A percentile compares a stretch with the other conserved stretches of the same genome.
phyloP scores from a whole-genome alignment of 208 protist species.

The Trypanosoma mega region DNA sequence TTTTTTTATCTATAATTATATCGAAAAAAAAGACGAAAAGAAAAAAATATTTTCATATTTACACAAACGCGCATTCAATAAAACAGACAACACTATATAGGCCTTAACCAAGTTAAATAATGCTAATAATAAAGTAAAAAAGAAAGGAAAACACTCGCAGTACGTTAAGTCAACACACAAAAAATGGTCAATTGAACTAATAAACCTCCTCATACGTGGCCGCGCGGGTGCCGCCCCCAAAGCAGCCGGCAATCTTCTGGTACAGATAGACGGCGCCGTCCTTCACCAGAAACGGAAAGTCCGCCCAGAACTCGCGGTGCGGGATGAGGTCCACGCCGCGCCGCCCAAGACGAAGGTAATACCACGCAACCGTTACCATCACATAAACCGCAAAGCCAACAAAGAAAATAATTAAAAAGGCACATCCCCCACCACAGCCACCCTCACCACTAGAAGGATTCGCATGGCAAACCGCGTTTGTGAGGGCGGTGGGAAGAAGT shows the following conservation, averaged over 20 bases:
- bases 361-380: slow-evolving; percentile 15
- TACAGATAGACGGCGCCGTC: slow-evolving; percentile 26
- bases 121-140: neutral
- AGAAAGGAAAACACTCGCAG: neutral
- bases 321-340: slow-evolving; percentile 27
- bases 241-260: slow-evolving; percentile 12
- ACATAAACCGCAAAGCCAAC: slow-evolving; percentile 20
- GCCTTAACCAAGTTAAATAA: no score
- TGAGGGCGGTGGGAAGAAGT: slow-evolving; percentile 9
- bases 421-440: slow-evolving; percentile 25
- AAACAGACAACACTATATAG: no score
- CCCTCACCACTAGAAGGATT: neutral
- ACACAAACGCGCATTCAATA: no score
- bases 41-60: no score
- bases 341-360: slow-evolving; percentile 15
- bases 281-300: slow-evolving; percentile 26
- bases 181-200: neutral
- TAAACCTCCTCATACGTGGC: slow-evolving; percentile 10
- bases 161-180: neutral
- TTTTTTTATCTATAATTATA: no score
- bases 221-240: neutral
- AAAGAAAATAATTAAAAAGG: slow-evolving; percentile 30
- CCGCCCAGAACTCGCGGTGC: slow-evolving; percentile 29
- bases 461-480: neutral
- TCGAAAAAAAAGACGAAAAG: no score